These are phyloP conservation scores for Blastocystis sp. DNA, from an alignment of 352 stramenopile genomes.

Conservation along the genomic window DNA sequence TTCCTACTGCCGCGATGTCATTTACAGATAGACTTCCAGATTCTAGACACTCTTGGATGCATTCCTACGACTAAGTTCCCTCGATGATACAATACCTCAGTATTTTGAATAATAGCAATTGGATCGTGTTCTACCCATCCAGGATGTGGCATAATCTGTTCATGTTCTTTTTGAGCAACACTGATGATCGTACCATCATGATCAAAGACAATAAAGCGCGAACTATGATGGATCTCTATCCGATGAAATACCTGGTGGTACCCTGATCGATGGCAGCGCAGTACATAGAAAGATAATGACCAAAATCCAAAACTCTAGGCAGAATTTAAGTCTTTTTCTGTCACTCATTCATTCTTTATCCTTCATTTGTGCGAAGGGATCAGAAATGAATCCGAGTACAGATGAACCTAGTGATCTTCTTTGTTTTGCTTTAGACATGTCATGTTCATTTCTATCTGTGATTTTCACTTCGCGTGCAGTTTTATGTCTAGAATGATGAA, in stretches of 20 bases:
- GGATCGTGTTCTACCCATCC: conserved; percentile 96
- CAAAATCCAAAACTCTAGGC: background rate
- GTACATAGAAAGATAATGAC: conserved; percentile 34
- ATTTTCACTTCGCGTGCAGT: too few relatives aligned
- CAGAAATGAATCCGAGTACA: background rate
- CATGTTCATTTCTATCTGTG: background rate
- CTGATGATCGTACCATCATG: conserved; percentile 82
- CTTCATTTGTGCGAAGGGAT: too few relatives aligned
- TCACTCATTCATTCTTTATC: too few relatives aligned
- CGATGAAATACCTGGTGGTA: conserved; percentile 69
- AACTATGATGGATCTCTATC: conserved; percentile 69
- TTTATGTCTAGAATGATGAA: background rate
- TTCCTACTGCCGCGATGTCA: conserved; percentile 86
- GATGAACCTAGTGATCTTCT: background rate
- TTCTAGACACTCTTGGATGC: conserved; percentile 78
- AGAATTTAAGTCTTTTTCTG: background rate
- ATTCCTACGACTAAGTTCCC: conserved; percentile 72
- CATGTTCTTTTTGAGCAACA: conserved; percentile 89
- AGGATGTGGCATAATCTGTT: conserved; percentile 89
- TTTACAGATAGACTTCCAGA: conserved; percentile 75
- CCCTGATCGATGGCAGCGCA: conserved; percentile 71
- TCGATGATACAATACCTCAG: conserved; percentile 70
- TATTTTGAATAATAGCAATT: conserved; percentile 87
- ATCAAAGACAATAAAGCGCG: conserved; percentile 92
- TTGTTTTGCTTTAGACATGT: background rate